Evolutionary conservation across 495 filamentous ascomycete species (phyloP).

Genomic region (Neurospora sp.): DNA sequence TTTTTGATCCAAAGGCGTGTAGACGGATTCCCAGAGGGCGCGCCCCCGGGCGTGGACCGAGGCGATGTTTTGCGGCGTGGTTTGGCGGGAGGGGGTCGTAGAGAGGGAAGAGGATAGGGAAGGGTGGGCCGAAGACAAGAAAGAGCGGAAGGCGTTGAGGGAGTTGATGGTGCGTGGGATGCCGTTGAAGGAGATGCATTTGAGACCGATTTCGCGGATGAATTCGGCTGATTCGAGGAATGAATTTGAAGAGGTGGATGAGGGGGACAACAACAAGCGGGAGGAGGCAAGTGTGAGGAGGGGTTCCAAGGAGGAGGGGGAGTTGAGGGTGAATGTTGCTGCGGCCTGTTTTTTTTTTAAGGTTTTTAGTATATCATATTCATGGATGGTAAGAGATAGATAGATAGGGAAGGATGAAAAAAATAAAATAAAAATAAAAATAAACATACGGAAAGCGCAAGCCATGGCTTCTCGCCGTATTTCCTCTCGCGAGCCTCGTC

Average conservation of each 20-base stretch:
- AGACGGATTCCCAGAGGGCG: constrained; percentile 60
- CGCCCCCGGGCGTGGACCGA: constrained; percentile 45
- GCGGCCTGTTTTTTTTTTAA: constrained; percentile 14
- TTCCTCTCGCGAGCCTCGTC: constrained; percentile 41
- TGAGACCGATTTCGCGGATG: constrained; percentile 70
- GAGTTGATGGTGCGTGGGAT: constrained; percentile 74
- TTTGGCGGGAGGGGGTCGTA: constrained; percentile 38
- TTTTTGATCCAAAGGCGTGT: constrained; percentile 59
- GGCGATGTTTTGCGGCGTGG: constrained; percentile 39
- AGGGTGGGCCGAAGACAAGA: constrained; percentile 31
- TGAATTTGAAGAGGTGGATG: neutral
- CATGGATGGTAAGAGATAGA: too few relatives aligned
- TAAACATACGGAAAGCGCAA: constrained; percentile 49
- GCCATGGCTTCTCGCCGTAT: constrained; percentile 51
- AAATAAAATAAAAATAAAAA: neutral
- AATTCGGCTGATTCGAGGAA: constrained; percentile 53
- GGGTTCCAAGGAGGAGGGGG: constrained; percentile 20
- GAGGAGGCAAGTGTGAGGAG: constrained; percentile 41
- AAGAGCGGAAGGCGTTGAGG: constrained; percentile 55
- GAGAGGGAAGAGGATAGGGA: constrained; percentile 4
- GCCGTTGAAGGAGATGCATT: constrained; percentile 78
- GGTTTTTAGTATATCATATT: too few relatives aligned
- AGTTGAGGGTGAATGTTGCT: constrained; percentile 29
- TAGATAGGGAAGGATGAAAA: too few relatives aligned
- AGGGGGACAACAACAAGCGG: constrained; percentile 2